Evolutionary conservation across 2,329 filamentous ascomycete genomes (phyloP).

Genomic region (Colletotrichum camelliae): DNA sequence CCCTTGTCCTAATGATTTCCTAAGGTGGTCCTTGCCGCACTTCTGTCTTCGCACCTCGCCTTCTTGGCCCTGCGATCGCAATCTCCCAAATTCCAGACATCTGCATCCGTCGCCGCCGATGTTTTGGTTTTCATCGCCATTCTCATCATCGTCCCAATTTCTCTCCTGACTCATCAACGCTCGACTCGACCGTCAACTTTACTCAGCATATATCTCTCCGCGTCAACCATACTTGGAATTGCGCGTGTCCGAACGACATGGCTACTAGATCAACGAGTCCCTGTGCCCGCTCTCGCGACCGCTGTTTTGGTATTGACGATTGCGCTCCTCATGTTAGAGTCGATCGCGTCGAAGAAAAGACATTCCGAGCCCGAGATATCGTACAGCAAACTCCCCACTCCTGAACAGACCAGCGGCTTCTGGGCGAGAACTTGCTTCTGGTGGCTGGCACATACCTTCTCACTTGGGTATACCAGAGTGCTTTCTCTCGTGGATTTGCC

Average conservation of each 20-base stretch:
- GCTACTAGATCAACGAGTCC: not conserved
- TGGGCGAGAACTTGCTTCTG: slow-evolving; percentile 12
- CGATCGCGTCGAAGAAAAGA: not conserved
- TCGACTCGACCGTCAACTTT: slow-evolving; percentile 29
- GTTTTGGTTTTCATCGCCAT: slow-evolving; percentile 22
- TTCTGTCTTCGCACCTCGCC: slow-evolving; percentile 22
- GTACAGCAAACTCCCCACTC: not conserved
- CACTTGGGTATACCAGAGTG: not conserved
- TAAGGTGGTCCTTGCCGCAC: slow-evolving; percentile 3
- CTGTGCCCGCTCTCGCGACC: not conserved
- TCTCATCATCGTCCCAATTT: slow-evolving; percentile 17
- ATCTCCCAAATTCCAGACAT: not conserved
- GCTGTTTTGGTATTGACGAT: not conserved
- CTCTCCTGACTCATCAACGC: slow-evolving; percentile 24
- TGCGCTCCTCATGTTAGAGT: not conserved
- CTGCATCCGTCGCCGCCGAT: slow-evolving; percentile 25
- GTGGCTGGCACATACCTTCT: not conserved
- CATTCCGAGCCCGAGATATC: not conserved
- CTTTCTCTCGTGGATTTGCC: slow-evolving; percentile 4
- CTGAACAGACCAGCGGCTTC: slow-evolving; percentile 10
- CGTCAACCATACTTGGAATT: slow-evolving; percentile 20
- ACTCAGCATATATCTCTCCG: slow-evolving; percentile 27
- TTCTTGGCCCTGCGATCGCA: slow-evolving; percentile 23
- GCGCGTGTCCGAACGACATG: not conserved
- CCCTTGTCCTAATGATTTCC: not conserved